Percentiles rank a stretch among this genome's conserved stretches.
Conservation (phyloP, 495 filamentous ascomycete genomes). For the Aspergillus conjunctus region DNA sequence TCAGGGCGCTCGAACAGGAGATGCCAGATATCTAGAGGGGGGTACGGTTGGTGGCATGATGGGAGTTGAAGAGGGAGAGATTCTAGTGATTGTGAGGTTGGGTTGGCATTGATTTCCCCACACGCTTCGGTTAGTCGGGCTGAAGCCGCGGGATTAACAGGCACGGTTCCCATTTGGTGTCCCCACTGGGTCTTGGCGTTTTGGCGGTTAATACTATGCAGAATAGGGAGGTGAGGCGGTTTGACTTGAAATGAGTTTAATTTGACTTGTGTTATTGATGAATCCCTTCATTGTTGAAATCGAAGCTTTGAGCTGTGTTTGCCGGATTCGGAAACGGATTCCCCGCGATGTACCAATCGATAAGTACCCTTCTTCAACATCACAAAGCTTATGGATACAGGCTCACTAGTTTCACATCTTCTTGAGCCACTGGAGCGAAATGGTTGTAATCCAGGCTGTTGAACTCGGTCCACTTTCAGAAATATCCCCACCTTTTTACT, state of each 20-base stretch:
- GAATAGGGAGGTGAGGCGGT: background rate
- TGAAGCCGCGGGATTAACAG: background rate
- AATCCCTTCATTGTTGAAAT: background rate
- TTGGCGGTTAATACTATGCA: background rate
- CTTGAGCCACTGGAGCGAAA: background rate
- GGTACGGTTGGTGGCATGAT: background rate
- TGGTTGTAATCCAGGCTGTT: too few relatives aligned
- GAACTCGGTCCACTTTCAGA: too few relatives aligned
- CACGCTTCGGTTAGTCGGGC: background rate
- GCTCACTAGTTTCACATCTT: background rate
- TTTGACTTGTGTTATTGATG: background rate
- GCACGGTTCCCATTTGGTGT: background rate
- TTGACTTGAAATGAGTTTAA: background rate
- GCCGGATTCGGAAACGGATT: background rate
- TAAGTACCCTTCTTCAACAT: background rate
- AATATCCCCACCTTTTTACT: too few relatives aligned
- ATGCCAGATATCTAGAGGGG: constrained; percentile 7
- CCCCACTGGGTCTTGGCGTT: background rate
- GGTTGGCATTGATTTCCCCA: background rate
- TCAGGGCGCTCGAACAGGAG: constrained; percentile 70
- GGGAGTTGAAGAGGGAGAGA: background rate
- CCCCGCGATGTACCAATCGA: background rate
- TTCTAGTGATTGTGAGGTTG: background rate
- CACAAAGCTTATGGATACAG: background rate
- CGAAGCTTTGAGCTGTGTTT: background rate